These are phyloP conservation scores for Jackrogersella multiformis DNA, from an alignment of 495 filamentous ascomycete species.

Conservation along the genomic window DNA sequence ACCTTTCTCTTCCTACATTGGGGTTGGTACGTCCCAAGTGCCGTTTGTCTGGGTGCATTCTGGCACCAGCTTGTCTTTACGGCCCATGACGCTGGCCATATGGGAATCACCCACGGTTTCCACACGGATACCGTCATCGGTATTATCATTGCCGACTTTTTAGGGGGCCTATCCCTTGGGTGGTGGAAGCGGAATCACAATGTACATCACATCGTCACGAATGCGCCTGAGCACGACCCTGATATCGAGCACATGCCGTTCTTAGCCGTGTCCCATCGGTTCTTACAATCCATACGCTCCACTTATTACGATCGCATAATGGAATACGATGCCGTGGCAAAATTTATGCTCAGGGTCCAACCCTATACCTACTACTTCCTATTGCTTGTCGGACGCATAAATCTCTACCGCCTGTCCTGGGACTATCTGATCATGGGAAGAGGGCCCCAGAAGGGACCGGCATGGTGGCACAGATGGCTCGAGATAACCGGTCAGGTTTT, in stretches of 20 bases:
- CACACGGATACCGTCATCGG: slow-evolving; percentile 83
- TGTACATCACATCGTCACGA: slow-evolving; percentile 97
- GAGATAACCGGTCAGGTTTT: slow-evolving; percentile 83
- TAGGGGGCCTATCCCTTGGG: slow-evolving; percentile 88
- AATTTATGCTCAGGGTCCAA: slow-evolving; percentile 76
- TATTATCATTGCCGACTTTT: slow-evolving; percentile 88
- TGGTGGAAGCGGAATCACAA: slow-evolving; percentile 99
- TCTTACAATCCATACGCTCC: slow-evolving; percentile 78
- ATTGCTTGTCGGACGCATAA: slow-evolving; percentile 87
- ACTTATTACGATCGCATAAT: slow-evolving; percentile 91
- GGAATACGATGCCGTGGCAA: slow-evolving; percentile 81
- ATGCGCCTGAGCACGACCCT: slow-evolving; percentile 95
- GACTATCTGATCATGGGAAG: slow-evolving; percentile 77
- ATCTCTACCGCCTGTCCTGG: slow-evolving; percentile 88
- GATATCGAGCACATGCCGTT: slow-evolving; percentile 98
- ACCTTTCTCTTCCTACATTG: slow-evolving; percentile 71
- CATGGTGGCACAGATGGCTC: slow-evolving; percentile 89
- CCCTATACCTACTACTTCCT: slow-evolving; percentile 89
- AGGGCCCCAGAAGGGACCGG: slow-evolving; percentile 81
- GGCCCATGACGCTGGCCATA: slow-evolving; percentile 96
- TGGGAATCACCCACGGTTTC: slow-evolving; percentile 95
- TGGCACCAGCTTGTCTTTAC: slow-evolving; percentile 98
- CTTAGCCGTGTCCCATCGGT: slow-evolving; percentile 89
- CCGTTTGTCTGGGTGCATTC: slow-evolving; percentile 79
- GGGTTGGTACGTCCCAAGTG: slow-evolving; percentile 80